Conservation (phyloP, 2,329 filamentous ascomycete genomes). For the Phoma sp. region DNA sequence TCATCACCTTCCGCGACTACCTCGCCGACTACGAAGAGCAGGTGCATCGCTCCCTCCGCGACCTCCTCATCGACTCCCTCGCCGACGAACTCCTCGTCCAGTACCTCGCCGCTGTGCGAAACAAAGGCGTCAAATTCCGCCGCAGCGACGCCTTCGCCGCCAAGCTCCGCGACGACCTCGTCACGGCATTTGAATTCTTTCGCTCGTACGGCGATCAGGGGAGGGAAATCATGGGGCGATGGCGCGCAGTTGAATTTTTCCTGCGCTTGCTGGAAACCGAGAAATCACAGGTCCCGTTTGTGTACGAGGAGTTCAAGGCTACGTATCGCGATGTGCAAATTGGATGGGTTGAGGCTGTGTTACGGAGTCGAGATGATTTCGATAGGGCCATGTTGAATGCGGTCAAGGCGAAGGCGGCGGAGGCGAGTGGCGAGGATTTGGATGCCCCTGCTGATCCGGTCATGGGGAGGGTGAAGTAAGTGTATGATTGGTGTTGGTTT, state of each 20-base stretch:
- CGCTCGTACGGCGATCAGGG: constrained; percentile 59
- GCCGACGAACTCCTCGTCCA: constrained; percentile 87
- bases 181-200: constrained; percentile 91
- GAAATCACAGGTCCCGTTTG: constrained; percentile 76
- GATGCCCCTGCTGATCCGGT: constrained; percentile 82
- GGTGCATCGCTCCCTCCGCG: constrained; percentile 84
- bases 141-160: constrained; percentile 87
- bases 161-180: constrained; percentile 91
- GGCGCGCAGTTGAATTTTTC: constrained; percentile 88
- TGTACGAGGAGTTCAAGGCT: constrained; percentile 83
- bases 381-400: constrained; percentile 87
- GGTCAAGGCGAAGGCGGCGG: constrained; percentile 87
- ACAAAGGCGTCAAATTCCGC: constrained; percentile 88
- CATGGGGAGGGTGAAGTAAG: constrained; percentile 87
- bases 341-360: constrained; percentile 91
- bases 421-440: constrained; percentile 75
- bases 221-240: constrained; percentile 82
- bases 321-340: constrained; percentile 94
- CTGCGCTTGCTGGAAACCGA: constrained; percentile 76
- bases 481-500: too few species aligned
- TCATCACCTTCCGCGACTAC: constrained; percentile 95
- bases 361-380: constrained; percentile 89
- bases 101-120: constrained; percentile 85
- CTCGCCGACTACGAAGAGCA: constrained; percentile 84
- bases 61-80: constrained; percentile 93